Percentiles rank a stretch among this genome's conserved stretches.
These are phyloP conservation scores for Cadophora gregata DNA, from an alignment of 2,329 filamentous ascomycete genomes.

Conservation along the genomic window DNA sequence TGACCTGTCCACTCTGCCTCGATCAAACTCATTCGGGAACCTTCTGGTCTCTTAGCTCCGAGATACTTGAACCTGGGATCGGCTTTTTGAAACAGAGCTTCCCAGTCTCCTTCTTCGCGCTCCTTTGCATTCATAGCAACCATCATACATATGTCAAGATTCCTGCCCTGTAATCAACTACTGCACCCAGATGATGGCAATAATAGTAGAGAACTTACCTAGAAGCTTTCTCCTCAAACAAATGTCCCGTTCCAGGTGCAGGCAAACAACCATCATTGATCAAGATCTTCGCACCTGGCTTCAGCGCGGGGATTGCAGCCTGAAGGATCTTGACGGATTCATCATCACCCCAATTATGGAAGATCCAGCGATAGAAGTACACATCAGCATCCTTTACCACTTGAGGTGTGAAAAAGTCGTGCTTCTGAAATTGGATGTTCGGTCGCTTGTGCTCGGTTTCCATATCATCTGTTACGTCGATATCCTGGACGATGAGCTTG, in stretches of 20 bases:
- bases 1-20: slow-evolving; percentile 49
- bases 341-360: slow-evolving; percentile 55
- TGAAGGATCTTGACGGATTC: slow-evolving; percentile 45
- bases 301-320: slow-evolving; percentile 49
- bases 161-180: slow-evolving; percentile 40
- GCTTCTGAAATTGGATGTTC: slow-evolving; percentile 36
- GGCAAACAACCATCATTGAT: slow-evolving; percentile 44
- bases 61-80: slow-evolving; percentile 50
- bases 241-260: slow-evolving; percentile 24
- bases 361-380: slow-evolving; percentile 54
- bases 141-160: slow-evolving; percentile 57
- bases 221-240: slow-evolving; percentile 47
- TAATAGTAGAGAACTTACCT: slow-evolving; percentile 31
- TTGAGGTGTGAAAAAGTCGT: slow-evolving; percentile 54
- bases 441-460: slow-evolving; percentile 41
- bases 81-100: slow-evolving; percentile 51
- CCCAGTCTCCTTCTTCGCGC: slow-evolving; percentile 54
- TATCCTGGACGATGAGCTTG: slow-evolving; percentile 39
- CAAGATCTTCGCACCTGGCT: slow-evolving; percentile 48
- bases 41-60: slow-evolving; percentile 32
- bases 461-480: slow-evolving; percentile 50
- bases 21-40: slow-evolving; percentile 62
- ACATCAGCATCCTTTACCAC: slow-evolving; percentile 48
- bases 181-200: neutral
- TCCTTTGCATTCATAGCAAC: slow-evolving; percentile 56